These are phyloP conservation scores for Wickerhamiella qilinensis DNA, from an alignment of 805 yeast species.

Conservation along the genomic window DNA sequence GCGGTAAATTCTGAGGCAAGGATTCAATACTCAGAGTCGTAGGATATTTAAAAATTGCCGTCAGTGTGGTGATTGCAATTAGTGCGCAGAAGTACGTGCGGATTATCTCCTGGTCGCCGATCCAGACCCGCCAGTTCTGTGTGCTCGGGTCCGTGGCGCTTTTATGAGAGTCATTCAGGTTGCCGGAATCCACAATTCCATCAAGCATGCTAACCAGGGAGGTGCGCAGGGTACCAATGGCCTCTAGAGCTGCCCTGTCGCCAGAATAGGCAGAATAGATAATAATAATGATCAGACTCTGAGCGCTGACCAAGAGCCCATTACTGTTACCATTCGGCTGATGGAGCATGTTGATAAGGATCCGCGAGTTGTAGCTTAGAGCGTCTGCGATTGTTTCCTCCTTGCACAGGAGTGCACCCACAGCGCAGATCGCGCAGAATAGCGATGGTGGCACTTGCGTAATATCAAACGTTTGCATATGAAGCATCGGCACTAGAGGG, in stretches of 20 bases:
- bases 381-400: constrained; percentile 14
- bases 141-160: background rate
- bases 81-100: constrained; percentile 20
- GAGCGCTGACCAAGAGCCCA: constrained; percentile 1
- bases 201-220: constrained; percentile 11
- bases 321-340: background rate
- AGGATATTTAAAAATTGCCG: constrained; percentile 18
- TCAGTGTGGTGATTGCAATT: constrained; percentile 17
- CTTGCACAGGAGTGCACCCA: constrained; percentile 20
- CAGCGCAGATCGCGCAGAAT: constrained; percentile 20
- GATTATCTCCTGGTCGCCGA: constrained; percentile 16
- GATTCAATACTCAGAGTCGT: constrained; percentile 7
- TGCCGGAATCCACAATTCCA: constrained; percentile 4
- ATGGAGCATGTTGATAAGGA: constrained; percentile 11
- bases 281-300: constrained; percentile 3
- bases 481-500: constrained; percentile 21
- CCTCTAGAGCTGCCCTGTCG: constrained; percentile 13
- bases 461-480: constrained; percentile 20
- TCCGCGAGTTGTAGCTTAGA: constrained; percentile 13
- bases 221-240: constrained; percentile 15
- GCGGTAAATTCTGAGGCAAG: constrained; percentile 9
- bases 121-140: constrained; percentile 16
- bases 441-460: constrained; percentile 18
- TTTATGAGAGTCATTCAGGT: constrained; percentile 1
- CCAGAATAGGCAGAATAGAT: constrained; percentile 8